Base-by-base conservation (phyloP, 1,284 basidiomycete genomes). In the Malassezia obtusa region DNA sequence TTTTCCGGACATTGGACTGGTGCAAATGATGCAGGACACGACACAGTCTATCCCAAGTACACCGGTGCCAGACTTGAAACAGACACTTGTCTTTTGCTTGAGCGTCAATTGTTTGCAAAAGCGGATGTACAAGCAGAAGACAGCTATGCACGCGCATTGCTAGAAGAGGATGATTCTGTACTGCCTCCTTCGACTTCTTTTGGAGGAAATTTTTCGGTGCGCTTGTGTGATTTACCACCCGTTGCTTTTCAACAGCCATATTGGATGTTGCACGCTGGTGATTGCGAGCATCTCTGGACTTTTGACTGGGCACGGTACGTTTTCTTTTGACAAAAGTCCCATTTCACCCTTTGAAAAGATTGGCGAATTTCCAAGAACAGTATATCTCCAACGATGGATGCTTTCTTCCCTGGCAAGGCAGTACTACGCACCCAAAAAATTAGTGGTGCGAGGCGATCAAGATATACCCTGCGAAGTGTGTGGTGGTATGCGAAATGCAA, bases 231-330 rank as follows among this genome's bases (percentile, higher is more conserved):
- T 4, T 22, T 55, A 4, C 9, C 28, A 3, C 10, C 22, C 3
- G 31, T 46, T 9, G 21, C 30, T 15, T 41, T 56, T 26, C 30
- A 32, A 11, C 36, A 30, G 35, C 43, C 46, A 2, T 32, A 56
- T 32, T 56, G 49, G 48, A 15, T 56, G 14, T 44, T 56, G n/a
- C 53, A 56, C 36, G 31, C 35, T 15, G 53, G 53, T 3, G 53
- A 56, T 35, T 56, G 53, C 25, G 53, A 56, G 37, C 53, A 56
- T 21, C 11, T 50, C 5, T 56, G 48, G 48, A 40, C 28, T 10
- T 40, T 56, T 14, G 49, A 56, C 32, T 37, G 37, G 28, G 45
- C 44, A 8, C 40, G 52, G 40, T 38, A 31, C 38, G 39, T 54
- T 2, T 15, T 15, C 33, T 36, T 31, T 33, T 47, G n/a, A 36